Percentiles rank a stretch among this genome's conserved stretches.
Evolutionary conservation across 2,329 filamentous ascomycete genomes (phyloP).

Genomic region (Westerdykella sp.): DNA sequence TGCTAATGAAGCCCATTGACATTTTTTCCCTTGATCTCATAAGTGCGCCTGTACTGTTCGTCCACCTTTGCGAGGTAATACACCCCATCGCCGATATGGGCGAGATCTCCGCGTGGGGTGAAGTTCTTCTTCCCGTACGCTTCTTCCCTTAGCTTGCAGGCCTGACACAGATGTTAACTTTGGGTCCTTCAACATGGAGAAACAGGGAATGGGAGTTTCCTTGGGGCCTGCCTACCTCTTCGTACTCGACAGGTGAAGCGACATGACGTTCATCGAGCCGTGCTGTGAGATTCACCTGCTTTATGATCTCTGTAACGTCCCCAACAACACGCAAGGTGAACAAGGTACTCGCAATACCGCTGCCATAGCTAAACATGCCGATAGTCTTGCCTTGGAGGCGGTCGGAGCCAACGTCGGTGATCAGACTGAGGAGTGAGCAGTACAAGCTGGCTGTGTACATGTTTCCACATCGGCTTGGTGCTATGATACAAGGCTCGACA

Average conservation of each 20-base stretch:
- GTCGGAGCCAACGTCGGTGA: slow-evolving; percentile 58
- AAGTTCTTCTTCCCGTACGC: slow-evolving; percentile 78
- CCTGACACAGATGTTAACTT: slow-evolving; percentile 41
- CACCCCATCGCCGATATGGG: slow-evolving; percentile 59
- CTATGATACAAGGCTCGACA: slow-evolving; percentile 65
- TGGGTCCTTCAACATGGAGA: neutral
- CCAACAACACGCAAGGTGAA: slow-evolving; percentile 62
- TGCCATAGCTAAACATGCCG: slow-evolving; percentile 73
- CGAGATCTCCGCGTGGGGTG: slow-evolving; percentile 60
- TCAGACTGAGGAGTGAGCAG: slow-evolving; percentile 51
- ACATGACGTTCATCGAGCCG: slow-evolving; percentile 60
- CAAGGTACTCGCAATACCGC: slow-evolving; percentile 67
- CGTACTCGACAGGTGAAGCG: slow-evolving; percentile 66
- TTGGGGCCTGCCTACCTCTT: slow-evolving; percentile 52
- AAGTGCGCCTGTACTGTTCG: slow-evolving; percentile 79
- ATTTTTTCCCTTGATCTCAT: slow-evolving; percentile 53
- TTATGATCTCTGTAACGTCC: slow-evolving; percentile 60
- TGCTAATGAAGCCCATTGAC: too few species aligned
- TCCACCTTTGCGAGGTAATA: slow-evolving; percentile 79
- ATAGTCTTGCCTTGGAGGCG: slow-evolving; percentile 65
- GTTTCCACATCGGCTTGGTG: slow-evolving; percentile 67
- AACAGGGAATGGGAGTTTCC: neutral
- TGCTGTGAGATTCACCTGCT: slow-evolving; percentile 63
- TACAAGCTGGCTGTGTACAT: slow-evolving; percentile 60
- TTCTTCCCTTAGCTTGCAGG: slow-evolving; percentile 75